Base-by-base conservation (phyloP, 148 eudicot genomes). In the Silene uniflora region DNA sequence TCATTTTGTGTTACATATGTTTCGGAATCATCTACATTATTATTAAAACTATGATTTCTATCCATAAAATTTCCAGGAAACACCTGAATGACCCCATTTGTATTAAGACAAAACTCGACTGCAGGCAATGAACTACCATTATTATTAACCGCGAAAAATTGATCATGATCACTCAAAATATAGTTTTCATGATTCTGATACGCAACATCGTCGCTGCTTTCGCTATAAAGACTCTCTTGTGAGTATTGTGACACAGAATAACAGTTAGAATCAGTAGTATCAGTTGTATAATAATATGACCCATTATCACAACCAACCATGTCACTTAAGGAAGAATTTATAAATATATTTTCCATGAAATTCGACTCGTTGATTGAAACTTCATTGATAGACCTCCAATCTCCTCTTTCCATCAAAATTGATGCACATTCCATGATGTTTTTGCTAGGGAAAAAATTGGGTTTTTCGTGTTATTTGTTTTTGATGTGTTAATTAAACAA, bases 331-430 rank as follows among this genome's bases (percentile, higher is more conserved):
- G 84, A 82, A 56, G 75, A 76, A 69, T 78, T 86, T 44, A 81
- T 76, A 29, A 89, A 87, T 79, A 85, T 76, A 32, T 84, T 89
- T 17, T 90, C 89, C 84, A 89, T 84, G 69, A 92, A 86, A 39
- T 87, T 87, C 27, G 87, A 83, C 69, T 90, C 97, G 23, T 71
- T 80, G 11, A 80, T 82, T 16, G 77, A 84, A 73, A 81, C 84
- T 67, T 84, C 89, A 78, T 68, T 80, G 16, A 87, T 80, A 12
- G 81, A 74, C 74, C 80, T 76, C 97, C 97, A 90, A 56, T 87
- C 91, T 81, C 79, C 85, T 46, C 80, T 82, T 10, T 86, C 89
- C 32, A 81, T 69, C 60, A 75, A 72, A 25, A 73, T 69, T 63
- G 63, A 87, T 2, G 65, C 79, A 47, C 69, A 29, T 69, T 86